Evolutionary conservation across 2,329 filamentous ascomycete genomes (phyloP), one percentile per base, ranked within the genome.

Genomic region (Sporothrix euskadiensis): DNA sequence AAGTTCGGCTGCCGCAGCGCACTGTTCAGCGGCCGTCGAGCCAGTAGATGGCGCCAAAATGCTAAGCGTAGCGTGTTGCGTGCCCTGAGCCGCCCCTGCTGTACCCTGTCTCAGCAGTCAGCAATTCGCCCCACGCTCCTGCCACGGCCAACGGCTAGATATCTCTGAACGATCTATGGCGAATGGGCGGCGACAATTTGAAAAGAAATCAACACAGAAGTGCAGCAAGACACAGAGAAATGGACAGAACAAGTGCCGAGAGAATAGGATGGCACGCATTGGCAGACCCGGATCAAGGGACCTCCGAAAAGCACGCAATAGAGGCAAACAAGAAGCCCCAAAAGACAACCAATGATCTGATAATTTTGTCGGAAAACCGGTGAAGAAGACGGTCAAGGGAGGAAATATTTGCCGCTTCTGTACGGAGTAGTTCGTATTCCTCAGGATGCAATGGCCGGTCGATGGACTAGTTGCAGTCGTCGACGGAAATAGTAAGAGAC

Each of bases 151-250:
- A 35, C 72, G 69, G 61, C 69, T 71, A 12, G 41, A 71, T 74
- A 71, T 74, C 73, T 71, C 54, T 71, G 47, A 8, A 57, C 30
- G 68, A 73, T 73, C 69, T 71, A 69, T 65, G 32, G 69, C 73
- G 73, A 74, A 74, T 74, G 63, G 54, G n/a, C 73, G 14, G 16
- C 19, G 35, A 26, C 49, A 65, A 22, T 30, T 47, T 59, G 73
- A 19, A 52, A 54, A 32, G 26, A 49, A 69, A 69, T 22, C 39
- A 22, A 4, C 54, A 32, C 19, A n/a, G 14, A 4, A 22, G 16
- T 22, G 30, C 47, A 44, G 12, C 61, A 61, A 47, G 16, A 61
- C 2, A 52, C 9, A 30, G 19, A 39, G n/a, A 30, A 8, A 63
- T 19, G 57, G 16, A 14, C 44, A 56, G 12, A 14, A 44, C 12